Evolutionary conservation across 768 basidiomycete genomes (phyloP).

Genomic region (Russula brevipes): DNA sequence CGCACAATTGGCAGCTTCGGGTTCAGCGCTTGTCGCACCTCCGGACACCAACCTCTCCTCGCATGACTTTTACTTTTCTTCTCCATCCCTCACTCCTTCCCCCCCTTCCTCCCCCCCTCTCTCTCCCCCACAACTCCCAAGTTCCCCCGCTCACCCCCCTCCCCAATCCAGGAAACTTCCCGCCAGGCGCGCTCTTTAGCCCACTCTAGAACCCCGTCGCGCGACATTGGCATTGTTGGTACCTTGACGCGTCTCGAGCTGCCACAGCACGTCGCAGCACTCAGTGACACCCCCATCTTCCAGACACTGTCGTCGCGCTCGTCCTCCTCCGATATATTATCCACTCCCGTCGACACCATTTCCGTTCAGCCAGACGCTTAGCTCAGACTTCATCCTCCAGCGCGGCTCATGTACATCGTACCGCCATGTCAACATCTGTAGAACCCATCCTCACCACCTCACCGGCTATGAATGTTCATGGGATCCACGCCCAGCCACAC

Average conservation of each 20-base stretch:
- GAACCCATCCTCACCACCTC: constrained; percentile 27
- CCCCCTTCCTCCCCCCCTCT: constrained; percentile 40
- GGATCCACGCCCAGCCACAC: constrained; percentile 1
- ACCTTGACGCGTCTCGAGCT: constrained; percentile 31
- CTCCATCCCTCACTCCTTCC: constrained; percentile 5
- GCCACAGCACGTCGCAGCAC: constrained; percentile 26
- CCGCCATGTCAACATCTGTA: constrained; percentile 30
- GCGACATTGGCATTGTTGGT: constrained; percentile 51
- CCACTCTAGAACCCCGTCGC: constrained; percentile 40
- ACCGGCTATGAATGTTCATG: constrained; percentile 11
- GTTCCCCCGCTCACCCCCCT: background rate
- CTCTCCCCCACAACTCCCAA: constrained; percentile 15
- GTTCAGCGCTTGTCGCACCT: constrained; percentile 15
- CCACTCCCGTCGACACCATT: constrained; percentile 10
- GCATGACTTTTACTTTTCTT: constrained; percentile 5
- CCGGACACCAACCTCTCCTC: background rate
- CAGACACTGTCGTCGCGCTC: constrained; percentile 35
- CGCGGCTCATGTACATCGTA: constrained; percentile 14
- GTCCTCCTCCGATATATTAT: constrained; percentile 28
- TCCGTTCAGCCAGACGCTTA: background rate
- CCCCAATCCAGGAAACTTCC: background rate
- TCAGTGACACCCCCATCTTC: constrained; percentile 31
- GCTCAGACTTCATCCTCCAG: constrained; percentile 26
- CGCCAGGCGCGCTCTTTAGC: background rate
- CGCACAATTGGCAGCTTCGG: constrained; percentile 14